Evolutionary conservation across 352 stramenopile species (phyloP), one percentile per base, ranked within the genome.

Genomic region (Lagenidium giganteum): DNA sequence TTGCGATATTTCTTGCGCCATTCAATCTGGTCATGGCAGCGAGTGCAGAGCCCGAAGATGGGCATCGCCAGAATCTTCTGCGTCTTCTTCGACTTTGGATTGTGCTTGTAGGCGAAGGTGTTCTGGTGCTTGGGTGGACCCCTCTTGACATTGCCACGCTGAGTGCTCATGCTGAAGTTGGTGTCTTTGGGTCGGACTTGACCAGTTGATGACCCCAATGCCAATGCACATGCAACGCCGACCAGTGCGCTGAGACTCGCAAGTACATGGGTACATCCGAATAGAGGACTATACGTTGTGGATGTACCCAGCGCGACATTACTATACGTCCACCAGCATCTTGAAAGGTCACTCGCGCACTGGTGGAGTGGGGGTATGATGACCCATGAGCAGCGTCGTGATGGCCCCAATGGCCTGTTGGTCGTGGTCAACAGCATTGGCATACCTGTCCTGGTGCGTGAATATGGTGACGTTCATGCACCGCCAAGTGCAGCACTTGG

Each of bases 1-100:
- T 99, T 99, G 64, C 96, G 84, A 73, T 98, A 99, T 61, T 98
- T 97, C 78, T 99, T 99, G 49, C 93, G 75, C 96, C 96, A 99
- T 64, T 98, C 95, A 55, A 98, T 97, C 70, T 98, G 95, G 37
- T 96, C 89, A 47, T 90, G 70, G 70, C 95, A 98, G 40, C 93
- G 79, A 38, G 92, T 69, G 62, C 95, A 98, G 14, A 98, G 76
- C 2, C 95, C 93, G 22, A 87, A 67, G 64, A 97, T 98, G 3
- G 88, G 87, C 44, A 85, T 75, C 4, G 70, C 70, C 38, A 98
- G 54, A 47, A 98, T 98, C 37, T 87, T 83, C 46, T 95, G 80
- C 23, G 95, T 98, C 73, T 97, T 98, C 72, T 97, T 98, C 21
- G 90, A 98, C 70, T 98, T 98, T 22, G 95, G 94, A 78, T 99